Base-by-base conservation (phyloP, 805 yeast genomes). In the Schwanniomyces vanrijiae region DNA sequence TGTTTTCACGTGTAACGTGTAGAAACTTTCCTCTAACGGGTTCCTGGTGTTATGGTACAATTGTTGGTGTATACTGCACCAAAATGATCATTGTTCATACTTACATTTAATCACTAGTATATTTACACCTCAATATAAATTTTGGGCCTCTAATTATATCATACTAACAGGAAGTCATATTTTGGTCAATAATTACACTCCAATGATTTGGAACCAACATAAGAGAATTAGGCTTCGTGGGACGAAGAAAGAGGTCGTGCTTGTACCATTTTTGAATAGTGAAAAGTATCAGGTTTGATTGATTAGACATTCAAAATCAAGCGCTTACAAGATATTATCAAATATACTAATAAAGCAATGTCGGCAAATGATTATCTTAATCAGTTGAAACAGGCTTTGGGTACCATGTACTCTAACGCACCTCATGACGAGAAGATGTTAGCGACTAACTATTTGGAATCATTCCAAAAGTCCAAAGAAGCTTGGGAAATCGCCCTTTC, bases 401-500 rank as follows among this genome's bases (percentile, higher is more conserved):
- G 60, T 42, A 69, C 81, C 3, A 68, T 80, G 71, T 80, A 79
- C 58, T 62, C 79, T 28, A 62, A 68, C 47, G 70, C 60, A 46
- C 54, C 53, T 48, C 76, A 55, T 55, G 75, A 53, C 75, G 86
- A 48, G 66, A 79, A 80, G 55, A 66, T 68, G 44, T 64, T 69
- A 44, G 83, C 84, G 18, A 74, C 78, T 40, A 64, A 59, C 37
- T 89, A 71, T 59, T 73, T 94, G 47, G 92, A 91, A 62, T 69
- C 76, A 26, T 94, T 94, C 67, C 97, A 94, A 66, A 86, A 90
- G 62, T 83, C 91, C 0, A 70, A 75, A 29, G 82, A 80, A 49
- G 94, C 98, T 0, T 94, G 99, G 99, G 73, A 76, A 25, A 59
- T 81, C 1, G 76, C 84, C 29, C 86, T 84, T 58, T 71, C 75